Conservation (phyloP, 139 green algal species). For the Nannochloris sp. region DNA sequence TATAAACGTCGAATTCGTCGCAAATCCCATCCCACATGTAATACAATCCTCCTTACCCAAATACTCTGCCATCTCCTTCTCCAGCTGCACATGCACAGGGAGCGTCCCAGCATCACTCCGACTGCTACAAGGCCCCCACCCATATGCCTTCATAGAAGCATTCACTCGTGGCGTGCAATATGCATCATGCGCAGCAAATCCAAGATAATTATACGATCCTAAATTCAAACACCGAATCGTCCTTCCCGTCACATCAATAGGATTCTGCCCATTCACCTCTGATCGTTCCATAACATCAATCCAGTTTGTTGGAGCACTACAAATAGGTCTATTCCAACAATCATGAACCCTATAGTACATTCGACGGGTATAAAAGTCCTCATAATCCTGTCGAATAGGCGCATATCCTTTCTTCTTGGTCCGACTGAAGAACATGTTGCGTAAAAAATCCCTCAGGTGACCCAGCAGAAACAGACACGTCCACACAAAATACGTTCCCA, state of each 20-base stretch:
- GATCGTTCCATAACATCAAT: conserved; percentile 84
- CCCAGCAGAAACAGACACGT: conserved; percentile 65
- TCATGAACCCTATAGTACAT: conserved; percentile 91
- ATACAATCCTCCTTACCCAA: conserved; percentile 81
- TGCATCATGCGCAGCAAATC: conserved; percentile 79
- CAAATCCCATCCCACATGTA: conserved; percentile 97
- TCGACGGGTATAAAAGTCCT: conserved; percentile 90
- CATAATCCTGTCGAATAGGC: conserved; percentile 66
- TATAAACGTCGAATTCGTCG: conserved; percentile 89
- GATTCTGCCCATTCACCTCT: conserved; percentile 40
- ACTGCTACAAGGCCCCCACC: conserved; percentile 53
- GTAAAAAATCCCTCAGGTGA: conserved; percentile 69
- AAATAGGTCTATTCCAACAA: conserved; percentile 91
- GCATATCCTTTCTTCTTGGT: conserved; percentile 64
- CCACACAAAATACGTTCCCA: conserved; percentile 32
- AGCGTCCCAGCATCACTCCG: conserved; percentile 59
- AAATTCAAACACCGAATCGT: conserved; percentile 81
- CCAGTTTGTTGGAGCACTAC: conserved; percentile 74
- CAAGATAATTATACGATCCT: conserved; percentile 98
- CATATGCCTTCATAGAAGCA: conserved; percentile 46
- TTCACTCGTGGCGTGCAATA: conserved; percentile 91
- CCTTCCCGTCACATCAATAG: conserved; percentile 50
- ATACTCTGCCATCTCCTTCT: conserved; percentile 73
- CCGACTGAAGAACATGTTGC: conserved; percentile 17
- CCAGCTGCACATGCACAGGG: conserved; percentile 67